A percentile compares a stretch with the other conserved stretches of the same genome.
Evolutionary conservation across 2,329 filamentous ascomycete species (phyloP).

Genomic region (Thielaviopsis punctulata): DNA sequence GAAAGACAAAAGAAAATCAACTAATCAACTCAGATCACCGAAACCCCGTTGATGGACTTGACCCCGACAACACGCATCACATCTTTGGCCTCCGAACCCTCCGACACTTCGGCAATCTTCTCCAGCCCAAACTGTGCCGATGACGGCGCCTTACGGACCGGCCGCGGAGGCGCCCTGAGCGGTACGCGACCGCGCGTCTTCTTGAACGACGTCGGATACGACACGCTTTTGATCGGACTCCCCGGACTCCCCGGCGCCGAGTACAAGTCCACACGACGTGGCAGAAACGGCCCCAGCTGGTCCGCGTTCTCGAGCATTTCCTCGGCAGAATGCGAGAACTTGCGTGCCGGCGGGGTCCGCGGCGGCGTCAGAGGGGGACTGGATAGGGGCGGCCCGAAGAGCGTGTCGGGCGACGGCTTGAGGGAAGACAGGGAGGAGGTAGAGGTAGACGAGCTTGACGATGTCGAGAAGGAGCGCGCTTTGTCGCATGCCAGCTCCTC

Average conservation of each 20-base stretch:
- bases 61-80: neutral
- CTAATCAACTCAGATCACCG: neutral
- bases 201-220: slow-evolving; percentile 2
- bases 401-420: neutral
- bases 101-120: neutral
- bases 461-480: neutral
- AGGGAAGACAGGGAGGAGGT: neutral
- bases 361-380: neutral
- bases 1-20: neutral
- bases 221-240: neutral
- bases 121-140: neutral
- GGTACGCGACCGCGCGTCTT: slow-evolving; percentile 1
- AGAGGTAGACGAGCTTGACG: neutral
- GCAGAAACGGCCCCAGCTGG: neutral
- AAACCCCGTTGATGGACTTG: neutral
- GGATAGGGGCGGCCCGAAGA: neutral
- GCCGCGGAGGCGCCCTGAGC: slow-evolving; percentile 1
- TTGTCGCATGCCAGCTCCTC: neutral
- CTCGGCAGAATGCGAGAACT: neutral
- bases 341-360: neutral
- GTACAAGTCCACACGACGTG: neutral
- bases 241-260: neutral
- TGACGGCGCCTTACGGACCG: neutral
- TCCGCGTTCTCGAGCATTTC: neutral
- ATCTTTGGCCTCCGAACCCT: neutral